phyloP scores from a whole-genome alignment of 768 basidiomycete species.

The Russula earlei region DNA sequence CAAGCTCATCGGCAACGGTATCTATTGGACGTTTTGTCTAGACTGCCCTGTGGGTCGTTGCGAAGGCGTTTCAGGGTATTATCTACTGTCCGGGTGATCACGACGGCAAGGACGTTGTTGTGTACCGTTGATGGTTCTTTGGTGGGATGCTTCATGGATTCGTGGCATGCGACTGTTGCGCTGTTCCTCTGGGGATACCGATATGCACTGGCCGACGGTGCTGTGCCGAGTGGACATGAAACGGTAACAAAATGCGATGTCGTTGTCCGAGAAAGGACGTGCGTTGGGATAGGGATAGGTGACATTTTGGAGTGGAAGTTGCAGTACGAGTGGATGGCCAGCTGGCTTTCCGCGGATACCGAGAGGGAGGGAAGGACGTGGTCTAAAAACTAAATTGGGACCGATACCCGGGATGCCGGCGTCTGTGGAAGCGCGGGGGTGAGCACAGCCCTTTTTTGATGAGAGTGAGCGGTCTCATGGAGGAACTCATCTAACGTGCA shows the following conservation, averaged over 20 bases:
- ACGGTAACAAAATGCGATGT: not conserved
- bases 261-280: not conserved
- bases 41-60: not conserved
- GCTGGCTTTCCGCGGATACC: not conserved
- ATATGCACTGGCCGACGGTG: not conserved
- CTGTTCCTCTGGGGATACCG: not conserved
- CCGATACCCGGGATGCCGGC: not conserved
- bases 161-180: not conserved
- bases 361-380: not conserved
- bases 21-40: not conserved
- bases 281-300: not conserved
- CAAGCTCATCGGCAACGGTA: not conserved
- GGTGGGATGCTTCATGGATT: not conserved
- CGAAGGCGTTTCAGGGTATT: constrained; percentile 6
- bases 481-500: not conserved
- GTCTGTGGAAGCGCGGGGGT: too few species aligned
- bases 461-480: not conserved
- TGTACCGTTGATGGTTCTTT: not conserved
- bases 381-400: not conserved
- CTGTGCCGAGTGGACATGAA: not conserved
- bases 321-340: not conserved
- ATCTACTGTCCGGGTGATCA: not conserved
- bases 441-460: not conserved
- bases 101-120: not conserved
- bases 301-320: too few species aligned